Percentiles rank a stretch among this genome's conserved stretches.
phyloP scores from a whole-genome alignment of 1,284 basidiomycete species.

The Entoloma clypeatum region DNA sequence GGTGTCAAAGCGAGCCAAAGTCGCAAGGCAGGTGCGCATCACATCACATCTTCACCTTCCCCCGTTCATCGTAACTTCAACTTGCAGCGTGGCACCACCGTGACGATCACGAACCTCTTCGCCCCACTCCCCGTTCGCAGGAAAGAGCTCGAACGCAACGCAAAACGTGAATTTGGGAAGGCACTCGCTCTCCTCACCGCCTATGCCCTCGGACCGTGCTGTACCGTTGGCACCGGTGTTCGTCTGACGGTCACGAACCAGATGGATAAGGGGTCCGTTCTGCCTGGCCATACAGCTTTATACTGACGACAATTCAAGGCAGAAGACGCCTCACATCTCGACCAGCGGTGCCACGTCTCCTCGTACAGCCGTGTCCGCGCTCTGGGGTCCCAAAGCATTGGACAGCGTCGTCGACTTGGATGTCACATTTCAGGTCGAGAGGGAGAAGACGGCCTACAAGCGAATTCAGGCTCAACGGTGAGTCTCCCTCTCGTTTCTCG shows the following conservation, averaged over 20 bases:
- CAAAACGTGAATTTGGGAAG: constrained; percentile 89
- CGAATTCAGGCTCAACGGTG: constrained; percentile 24
- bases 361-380: constrained; percentile 63
- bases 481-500: not conserved
- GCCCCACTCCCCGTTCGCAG: constrained; percentile 83
- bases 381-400: constrained; percentile 85
- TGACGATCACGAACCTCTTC: constrained; percentile 76
- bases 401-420: constrained; percentile 75
- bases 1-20: constrained; percentile 49
- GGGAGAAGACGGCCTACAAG: constrained; percentile 31
- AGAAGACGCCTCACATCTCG: constrained; percentile 69
- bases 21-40: constrained; percentile 68
- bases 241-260: constrained; percentile 77
- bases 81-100: constrained; percentile 81
- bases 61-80: constrained; percentile 4
- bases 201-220: constrained; percentile 86
- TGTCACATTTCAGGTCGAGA: constrained; percentile 66
- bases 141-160: constrained; percentile 88
- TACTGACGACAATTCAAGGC: constrained; percentile 40
- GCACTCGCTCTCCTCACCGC: constrained; percentile 79
- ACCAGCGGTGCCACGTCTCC: constrained; percentile 67
- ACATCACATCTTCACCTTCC: constrained; percentile 1
- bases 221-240: constrained; percentile 49
- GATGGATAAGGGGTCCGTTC: constrained; percentile 65
- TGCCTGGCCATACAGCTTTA: not conserved